A percentile compares a stretch with the other conserved stretches of the same genome.
These are phyloP conservation scores for Tulasnella sp. DNA, from an alignment of 768 basidiomycete genomes.

Conservation along the genomic window DNA sequence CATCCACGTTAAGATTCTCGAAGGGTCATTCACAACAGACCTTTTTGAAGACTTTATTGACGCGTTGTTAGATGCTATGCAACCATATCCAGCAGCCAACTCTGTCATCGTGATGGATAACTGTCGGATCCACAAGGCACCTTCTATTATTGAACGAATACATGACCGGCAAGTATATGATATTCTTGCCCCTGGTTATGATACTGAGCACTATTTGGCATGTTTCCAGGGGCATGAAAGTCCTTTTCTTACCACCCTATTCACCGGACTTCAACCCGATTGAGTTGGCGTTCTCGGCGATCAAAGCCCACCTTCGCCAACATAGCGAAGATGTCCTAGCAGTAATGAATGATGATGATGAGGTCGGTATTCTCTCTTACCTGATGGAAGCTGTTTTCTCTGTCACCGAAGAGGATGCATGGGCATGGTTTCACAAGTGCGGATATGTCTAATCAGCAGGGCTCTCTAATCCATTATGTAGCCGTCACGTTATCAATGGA, in stretches of 20 bases:
- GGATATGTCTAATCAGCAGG: constrained; percentile 3
- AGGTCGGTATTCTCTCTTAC: neutral
- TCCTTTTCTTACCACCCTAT: constrained; percentile 26
- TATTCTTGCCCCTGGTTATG: too few species aligned
- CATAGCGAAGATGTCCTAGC: neutral
- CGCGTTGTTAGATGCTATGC: constrained; percentile 27
- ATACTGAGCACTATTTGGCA: too few species aligned
- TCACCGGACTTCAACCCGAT: constrained; percentile 28
- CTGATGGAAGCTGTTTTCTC: constrained; percentile 11
- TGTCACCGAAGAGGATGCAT: constrained; percentile 13
- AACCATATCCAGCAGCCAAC: constrained; percentile 31
- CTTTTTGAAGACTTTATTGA: constrained; percentile 32
- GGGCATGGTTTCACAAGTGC: constrained; percentile 21
- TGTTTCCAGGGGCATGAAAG: constrained; percentile 19
- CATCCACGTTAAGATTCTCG: constrained; percentile 30
- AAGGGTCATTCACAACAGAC: constrained; percentile 30
- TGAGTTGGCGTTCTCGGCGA: constrained; percentile 23
- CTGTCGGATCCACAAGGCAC: constrained; percentile 41
- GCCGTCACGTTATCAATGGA: too few species aligned
- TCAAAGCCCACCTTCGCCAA: constrained; percentile 18
- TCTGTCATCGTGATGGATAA: constrained; percentile 42
- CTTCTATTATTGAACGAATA: constrained; percentile 28
- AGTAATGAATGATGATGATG: constrained; percentile 5
- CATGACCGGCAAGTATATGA: constrained; percentile 13
- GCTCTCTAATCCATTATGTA: too few species aligned